These are phyloP conservation scores for Boletus bicolor DNA, from an alignment of 768 basidiomycete species.

Conservation along the genomic window DNA sequence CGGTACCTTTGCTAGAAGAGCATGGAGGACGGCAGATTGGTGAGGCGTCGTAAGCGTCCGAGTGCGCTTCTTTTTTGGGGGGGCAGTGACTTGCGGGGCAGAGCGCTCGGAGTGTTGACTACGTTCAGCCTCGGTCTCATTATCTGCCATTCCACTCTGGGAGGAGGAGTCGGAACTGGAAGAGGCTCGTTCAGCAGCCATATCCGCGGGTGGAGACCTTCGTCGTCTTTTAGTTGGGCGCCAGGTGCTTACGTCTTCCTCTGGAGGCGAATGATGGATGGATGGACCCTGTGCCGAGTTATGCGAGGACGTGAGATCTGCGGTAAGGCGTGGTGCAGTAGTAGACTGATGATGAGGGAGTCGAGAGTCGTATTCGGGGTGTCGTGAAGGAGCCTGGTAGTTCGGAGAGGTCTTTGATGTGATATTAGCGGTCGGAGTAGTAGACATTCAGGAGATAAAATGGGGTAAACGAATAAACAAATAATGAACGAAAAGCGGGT, in stretches of 20 bases:
- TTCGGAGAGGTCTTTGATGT: constrained; percentile 13
- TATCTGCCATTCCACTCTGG: constrained; percentile 58
- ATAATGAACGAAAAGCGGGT: constrained; percentile 21
- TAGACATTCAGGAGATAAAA: constrained; percentile 23
- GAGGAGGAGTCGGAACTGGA: constrained; percentile 42
- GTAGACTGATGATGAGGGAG: not conserved
- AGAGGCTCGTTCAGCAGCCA: constrained; percentile 27
- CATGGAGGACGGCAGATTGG: constrained; percentile 84
- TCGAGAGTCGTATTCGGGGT: constrained; percentile 16
- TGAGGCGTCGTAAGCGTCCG: constrained; percentile 86
- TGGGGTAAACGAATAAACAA: constrained; percentile 22
- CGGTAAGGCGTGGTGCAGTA: not conserved
- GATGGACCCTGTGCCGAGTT: constrained; percentile 14
- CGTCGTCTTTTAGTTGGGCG: constrained; percentile 24
- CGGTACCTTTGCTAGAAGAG: constrained; percentile 77
- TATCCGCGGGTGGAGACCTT: constrained; percentile 6
- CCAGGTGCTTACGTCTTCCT: constrained; percentile 20
- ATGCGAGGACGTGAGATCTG: constrained; percentile 15
- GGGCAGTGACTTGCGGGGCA: constrained; percentile 30
- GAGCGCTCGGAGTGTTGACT: constrained; percentile 40
- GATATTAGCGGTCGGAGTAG: constrained; percentile 26
- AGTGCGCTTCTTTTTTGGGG: constrained; percentile 65
- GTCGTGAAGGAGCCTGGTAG: constrained; percentile 18
- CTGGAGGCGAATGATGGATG: constrained; percentile 8
- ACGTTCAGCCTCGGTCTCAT: constrained; percentile 48